Conservation (phyloP, 2,329 filamentous ascomycete species). For the Pseudogymnoascus sp. region DNA sequence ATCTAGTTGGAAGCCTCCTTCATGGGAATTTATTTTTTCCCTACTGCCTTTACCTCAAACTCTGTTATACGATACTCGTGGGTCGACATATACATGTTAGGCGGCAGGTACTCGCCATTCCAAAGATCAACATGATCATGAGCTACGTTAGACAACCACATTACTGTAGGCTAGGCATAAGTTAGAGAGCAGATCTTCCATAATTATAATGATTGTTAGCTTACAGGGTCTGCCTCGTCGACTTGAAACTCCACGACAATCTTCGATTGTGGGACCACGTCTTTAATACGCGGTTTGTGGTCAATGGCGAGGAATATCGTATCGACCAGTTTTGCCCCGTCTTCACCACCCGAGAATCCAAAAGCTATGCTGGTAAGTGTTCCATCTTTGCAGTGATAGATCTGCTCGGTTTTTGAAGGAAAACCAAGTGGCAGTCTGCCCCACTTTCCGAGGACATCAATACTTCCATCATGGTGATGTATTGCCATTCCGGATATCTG, state of each 20-base stretch:
- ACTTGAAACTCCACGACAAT: background rate
- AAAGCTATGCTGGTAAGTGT: conserved; percentile 8
- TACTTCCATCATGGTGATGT: conserved; percentile 5
- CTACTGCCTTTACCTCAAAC: background rate
- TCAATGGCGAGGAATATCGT: background rate
- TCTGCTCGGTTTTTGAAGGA: background rate
- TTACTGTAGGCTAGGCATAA: background rate
- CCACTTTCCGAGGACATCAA: conserved; percentile 5
- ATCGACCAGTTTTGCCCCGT: background rate
- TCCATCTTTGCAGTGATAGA: background rate
- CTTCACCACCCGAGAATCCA: background rate
- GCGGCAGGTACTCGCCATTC: background rate
- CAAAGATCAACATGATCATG: background rate
- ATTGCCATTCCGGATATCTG: background rate
- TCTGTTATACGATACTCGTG: background rate
- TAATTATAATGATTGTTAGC: background rate
- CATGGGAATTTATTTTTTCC: background rate
- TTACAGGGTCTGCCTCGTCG: background rate
- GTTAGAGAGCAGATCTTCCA: background rate
- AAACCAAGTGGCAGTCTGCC: background rate
- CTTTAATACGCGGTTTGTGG: background rate
- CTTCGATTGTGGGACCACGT: background rate
- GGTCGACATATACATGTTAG: background rate
- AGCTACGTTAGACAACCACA: background rate
- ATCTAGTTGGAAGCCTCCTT: background rate